phyloP scores from a whole-genome alignment of 805 yeast species.

The Lipomyces japonicus region DNA sequence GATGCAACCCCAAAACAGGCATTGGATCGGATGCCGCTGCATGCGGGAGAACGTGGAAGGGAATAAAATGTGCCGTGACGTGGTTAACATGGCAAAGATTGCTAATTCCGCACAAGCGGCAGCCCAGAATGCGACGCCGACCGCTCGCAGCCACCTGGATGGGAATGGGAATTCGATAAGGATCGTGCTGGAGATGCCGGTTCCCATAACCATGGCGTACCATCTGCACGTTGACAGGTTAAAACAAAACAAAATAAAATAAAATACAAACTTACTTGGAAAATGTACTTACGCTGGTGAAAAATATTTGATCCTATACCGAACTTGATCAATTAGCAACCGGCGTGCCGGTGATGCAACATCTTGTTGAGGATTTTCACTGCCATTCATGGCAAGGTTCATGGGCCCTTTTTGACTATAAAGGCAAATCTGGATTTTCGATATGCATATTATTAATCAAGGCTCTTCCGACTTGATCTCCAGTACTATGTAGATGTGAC shows the following conservation, averaged over 20 bases:
- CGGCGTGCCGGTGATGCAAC: neutral
- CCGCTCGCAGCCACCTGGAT: slow-evolving; percentile 53
- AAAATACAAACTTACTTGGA: neutral
- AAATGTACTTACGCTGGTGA: slow-evolving; percentile 29
- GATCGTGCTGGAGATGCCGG: slow-evolving; percentile 65
- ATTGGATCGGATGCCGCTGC: slow-evolving; percentile 44
- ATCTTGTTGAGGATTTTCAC: neutral
- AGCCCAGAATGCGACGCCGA: slow-evolving; percentile 62
- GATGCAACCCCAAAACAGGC: slow-evolving; percentile 70
- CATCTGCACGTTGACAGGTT: slow-evolving; percentile 37
- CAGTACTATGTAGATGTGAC: too few species aligned
- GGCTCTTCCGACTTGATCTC: too few species aligned
- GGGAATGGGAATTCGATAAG: slow-evolving; percentile 64
- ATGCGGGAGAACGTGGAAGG: slow-evolving; percentile 37
- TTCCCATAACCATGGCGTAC: slow-evolving; percentile 80
- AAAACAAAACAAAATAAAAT: neutral
- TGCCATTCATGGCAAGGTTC: too few species aligned
- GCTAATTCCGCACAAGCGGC: slow-evolving; percentile 48
- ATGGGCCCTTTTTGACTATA: too few species aligned
- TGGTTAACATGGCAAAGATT: slow-evolving; percentile 43
- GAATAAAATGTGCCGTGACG: slow-evolving; percentile 42
- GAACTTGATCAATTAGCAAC: too few species aligned
- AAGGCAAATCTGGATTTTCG: too few species aligned
- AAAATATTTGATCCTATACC: slow-evolving; percentile 30
- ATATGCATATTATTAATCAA: too few species aligned